Conservation (phyloP, 2,329 filamentous ascomycete species). For the Botrytis fragariae region DNA sequence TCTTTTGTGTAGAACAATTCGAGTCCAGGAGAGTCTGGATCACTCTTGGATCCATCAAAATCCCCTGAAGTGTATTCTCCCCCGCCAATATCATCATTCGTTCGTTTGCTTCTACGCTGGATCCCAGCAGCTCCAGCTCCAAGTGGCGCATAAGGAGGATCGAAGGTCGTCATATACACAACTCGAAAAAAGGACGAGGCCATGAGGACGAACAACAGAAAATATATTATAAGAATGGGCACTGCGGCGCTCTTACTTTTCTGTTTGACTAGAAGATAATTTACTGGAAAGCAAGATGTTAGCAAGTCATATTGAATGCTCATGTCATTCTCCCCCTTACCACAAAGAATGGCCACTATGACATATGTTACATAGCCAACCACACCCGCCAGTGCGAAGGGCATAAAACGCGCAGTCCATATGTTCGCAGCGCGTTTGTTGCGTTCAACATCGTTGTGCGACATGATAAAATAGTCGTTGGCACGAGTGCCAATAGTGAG, state of each 20-base stretch:
- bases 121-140: slow-evolving; percentile 42
- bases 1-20: slow-evolving; percentile 79
- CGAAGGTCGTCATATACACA: slow-evolving; percentile 61
- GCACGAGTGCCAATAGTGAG: slow-evolving; percentile 8
- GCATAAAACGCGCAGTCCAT: slow-evolving; percentile 53
- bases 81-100: slow-evolving; percentile 29
- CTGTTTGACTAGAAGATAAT: slow-evolving; percentile 62
- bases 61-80: slow-evolving; percentile 30
- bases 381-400: slow-evolving; percentile 62
- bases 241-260: slow-evolving; percentile 55
- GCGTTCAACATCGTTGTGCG: slow-evolving; percentile 16
- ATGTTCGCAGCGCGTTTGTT: slow-evolving; percentile 28
- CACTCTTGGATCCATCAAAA: slow-evolving; percentile 24
- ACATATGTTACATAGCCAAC: slow-evolving; percentile 70
- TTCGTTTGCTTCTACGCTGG: slow-evolving; percentile 30
- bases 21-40: slow-evolving; percentile 63
- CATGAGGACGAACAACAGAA: slow-evolving; percentile 67
- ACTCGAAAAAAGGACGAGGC: slow-evolving; percentile 69
- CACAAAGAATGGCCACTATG: slow-evolving; percentile 63
- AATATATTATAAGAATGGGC: slow-evolving; percentile 70
- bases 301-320: slow-evolving; percentile 15
- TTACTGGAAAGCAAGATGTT: slow-evolving; percentile 49
- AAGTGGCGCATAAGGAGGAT: slow-evolving; percentile 73
- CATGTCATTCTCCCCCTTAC: slow-evolving; percentile 47
- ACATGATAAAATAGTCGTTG: slow-evolving; percentile 6